phyloP scores from a whole-genome alignment of 495 filamentous ascomycete genomes.

The Trichoderma gamsii region DNA sequence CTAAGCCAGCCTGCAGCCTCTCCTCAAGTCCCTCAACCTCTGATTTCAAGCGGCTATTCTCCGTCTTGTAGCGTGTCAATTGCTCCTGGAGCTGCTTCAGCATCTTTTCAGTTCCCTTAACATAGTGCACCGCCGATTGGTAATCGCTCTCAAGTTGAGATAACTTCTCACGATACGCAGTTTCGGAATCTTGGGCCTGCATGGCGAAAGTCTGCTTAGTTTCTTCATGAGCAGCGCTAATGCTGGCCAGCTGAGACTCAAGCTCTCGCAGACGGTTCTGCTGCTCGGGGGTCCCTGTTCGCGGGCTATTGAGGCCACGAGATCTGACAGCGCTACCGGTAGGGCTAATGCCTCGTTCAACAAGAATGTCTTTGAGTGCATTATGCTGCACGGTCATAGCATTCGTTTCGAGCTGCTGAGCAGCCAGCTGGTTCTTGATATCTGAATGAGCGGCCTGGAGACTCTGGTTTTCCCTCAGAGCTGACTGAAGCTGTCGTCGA shows the following conservation, averaged over 20 bases:
- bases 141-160: conserved; percentile 93
- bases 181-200: conserved; percentile 76
- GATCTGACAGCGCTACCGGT: conserved; percentile 44
- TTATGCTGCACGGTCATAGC: conserved; percentile 85
- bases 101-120: conserved; percentile 99
- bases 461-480: conserved; percentile 70
- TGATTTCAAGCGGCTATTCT: conserved; percentile 75
- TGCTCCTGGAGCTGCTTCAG: conserved; percentile 98
- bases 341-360: conserved; percentile 74
- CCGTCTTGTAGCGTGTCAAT: conserved; percentile 75
- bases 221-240: conserved; percentile 74
- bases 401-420: conserved; percentile 81
- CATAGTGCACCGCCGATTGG: conserved; percentile 98
- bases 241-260: conserved; percentile 79
- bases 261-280: conserved; percentile 72
- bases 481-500: conserved; percentile 78
- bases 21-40: conserved; percentile 61
- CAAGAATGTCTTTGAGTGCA: conserved; percentile 85
- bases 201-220: conserved; percentile 66
- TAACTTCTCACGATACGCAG: conserved; percentile 83
- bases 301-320: conserved; percentile 48
- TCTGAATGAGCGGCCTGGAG: conserved; percentile 72
- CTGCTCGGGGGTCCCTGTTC: conserved; percentile 76
- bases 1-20: conserved; percentile 35
- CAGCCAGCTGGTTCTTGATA: conserved; percentile 68